A percentile compares a stretch with the other conserved stretches of the same genome.
These are phyloP conservation scores for Coemansia sp. DNA, from an alignment of 192 early-diverging fungal genomes.

Conservation along the genomic window DNA sequence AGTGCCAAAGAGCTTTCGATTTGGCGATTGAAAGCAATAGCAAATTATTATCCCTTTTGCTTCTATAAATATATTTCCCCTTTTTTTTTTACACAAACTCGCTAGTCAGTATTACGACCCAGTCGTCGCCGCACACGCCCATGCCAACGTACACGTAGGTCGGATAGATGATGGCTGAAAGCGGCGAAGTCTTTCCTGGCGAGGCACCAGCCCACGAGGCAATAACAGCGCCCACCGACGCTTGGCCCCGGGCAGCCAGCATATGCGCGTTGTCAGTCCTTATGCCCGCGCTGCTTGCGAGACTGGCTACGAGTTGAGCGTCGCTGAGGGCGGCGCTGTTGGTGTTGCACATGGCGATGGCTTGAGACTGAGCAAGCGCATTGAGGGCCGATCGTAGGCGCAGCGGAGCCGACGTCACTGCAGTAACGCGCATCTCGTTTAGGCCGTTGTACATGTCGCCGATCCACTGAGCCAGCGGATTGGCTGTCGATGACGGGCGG, in stretches of 20 bases:
- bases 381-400: conserved; percentile 12
- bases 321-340: background rate
- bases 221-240: background rate
- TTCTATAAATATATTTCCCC: background rate
- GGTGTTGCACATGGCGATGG: conserved; percentile 1
- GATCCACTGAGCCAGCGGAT: conserved; percentile 11
- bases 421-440: conserved; percentile 5
- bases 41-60: background rate
- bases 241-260: background rate
- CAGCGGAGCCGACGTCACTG: conserved; percentile 2
- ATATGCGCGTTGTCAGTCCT: background rate
- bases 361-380: conserved; percentile 6
- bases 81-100: conserved; percentile 9
- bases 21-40: background rate
- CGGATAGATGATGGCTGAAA: background rate
- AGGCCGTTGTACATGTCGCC: conserved; percentile 14
- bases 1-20: background rate
- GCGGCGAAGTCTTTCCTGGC: background rate
- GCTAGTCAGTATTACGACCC: conserved; percentile 13
- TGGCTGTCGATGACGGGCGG: background rate
- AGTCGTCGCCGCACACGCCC: conserved; percentile 5
- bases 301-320: background rate
- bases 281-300: background rate
- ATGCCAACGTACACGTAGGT: conserved; percentile 12
- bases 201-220: background rate